Evolutionary conservation across 768 basidiomycete genomes (phyloP).

Genomic region (Kwoniella shandongensis): DNA sequence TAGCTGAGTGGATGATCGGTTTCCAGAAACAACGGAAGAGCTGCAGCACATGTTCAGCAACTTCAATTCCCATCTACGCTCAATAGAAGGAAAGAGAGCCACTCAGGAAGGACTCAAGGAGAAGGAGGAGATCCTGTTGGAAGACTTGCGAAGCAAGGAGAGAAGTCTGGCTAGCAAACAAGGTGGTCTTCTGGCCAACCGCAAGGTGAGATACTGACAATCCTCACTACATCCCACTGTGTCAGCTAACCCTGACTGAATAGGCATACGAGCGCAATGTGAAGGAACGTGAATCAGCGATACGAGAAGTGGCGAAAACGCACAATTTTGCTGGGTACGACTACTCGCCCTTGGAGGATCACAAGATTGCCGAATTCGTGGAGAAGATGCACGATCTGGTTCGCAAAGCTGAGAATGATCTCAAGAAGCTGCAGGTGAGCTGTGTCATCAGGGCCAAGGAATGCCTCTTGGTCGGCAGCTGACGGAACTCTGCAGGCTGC

Average conservation of each 20-base stretch:
- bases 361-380: slow-evolving; percentile 72
- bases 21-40: slow-evolving; percentile 67
- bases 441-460: not conserved
- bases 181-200: slow-evolving; percentile 71
- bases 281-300: slow-evolving; percentile 67
- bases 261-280: slow-evolving; percentile 75
- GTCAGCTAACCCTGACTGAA: slow-evolving; percentile 5
- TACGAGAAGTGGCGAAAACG: slow-evolving; percentile 68
- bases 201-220: slow-evolving; percentile 60
- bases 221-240: not conserved
- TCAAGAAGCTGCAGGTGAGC: slow-evolving; percentile 68
- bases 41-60: slow-evolving; percentile 56
- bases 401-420: slow-evolving; percentile 59
- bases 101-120: slow-evolving; percentile 33
- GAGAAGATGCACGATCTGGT: slow-evolving; percentile 66
- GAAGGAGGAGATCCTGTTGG: slow-evolving; percentile 40
- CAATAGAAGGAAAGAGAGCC: slow-evolving; percentile 29
- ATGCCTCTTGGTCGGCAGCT: no score
- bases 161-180: slow-evolving; percentile 43
- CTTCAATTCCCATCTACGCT: slow-evolving; percentile 55
- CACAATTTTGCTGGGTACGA: slow-evolving; percentile 74
- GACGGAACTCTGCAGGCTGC: slow-evolving; percentile 33
- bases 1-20: slow-evolving; percentile 5
- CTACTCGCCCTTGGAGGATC: slow-evolving; percentile 67
- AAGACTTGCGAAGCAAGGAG: slow-evolving; percentile 43